Evolutionary conservation across 1,284 basidiomycete species (phyloP).

Genomic region (Rhizoctonia solani): DNA sequence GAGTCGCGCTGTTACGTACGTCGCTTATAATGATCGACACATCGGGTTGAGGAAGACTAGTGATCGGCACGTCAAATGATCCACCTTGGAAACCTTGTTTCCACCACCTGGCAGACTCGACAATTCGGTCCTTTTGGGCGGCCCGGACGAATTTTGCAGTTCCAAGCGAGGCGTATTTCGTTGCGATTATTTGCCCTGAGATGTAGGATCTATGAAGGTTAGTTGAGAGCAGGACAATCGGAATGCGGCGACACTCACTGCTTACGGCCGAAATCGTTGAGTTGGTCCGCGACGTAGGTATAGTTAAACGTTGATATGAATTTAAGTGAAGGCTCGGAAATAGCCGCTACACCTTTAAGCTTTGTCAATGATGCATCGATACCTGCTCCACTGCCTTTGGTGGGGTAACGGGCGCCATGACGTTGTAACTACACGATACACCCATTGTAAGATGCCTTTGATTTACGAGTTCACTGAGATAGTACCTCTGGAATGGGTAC

Average conservation of each 20-base stretch:
- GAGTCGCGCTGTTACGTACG: conserved; percentile 22
- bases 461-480: too few relatives aligned
- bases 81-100: conserved; percentile 46
- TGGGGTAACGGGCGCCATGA: conserved; percentile 82
- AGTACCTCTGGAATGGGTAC: too few relatives aligned
- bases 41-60: conserved; percentile 40
- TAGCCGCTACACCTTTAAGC: conserved; percentile 51
- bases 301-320: conserved; percentile 60
- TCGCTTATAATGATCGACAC: conserved; percentile 41
- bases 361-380: conserved; percentile 57
- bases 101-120: conserved; percentile 73
- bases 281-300: conserved; percentile 62
- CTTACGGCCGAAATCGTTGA: conserved; percentile 69
- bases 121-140: conserved; percentile 55
- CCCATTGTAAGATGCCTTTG: too few relatives aligned
- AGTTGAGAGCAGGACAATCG: neutral
- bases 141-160: conserved; percentile 33
- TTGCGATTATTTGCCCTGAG: conserved; percentile 28
- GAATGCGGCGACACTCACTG: conserved; percentile 64
- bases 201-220: conserved; percentile 8
- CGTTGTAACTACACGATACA: conserved; percentile 66
- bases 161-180: conserved; percentile 30
- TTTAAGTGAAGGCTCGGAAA: conserved; percentile 46
- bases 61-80: neutral
- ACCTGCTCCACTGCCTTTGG: conserved; percentile 51